Percentiles rank a stretch among this genome's conserved stretches.
Evolutionary conservation across 495 filamentous ascomycete species (phyloP).

Genomic region (Cryomyces minteri): DNA sequence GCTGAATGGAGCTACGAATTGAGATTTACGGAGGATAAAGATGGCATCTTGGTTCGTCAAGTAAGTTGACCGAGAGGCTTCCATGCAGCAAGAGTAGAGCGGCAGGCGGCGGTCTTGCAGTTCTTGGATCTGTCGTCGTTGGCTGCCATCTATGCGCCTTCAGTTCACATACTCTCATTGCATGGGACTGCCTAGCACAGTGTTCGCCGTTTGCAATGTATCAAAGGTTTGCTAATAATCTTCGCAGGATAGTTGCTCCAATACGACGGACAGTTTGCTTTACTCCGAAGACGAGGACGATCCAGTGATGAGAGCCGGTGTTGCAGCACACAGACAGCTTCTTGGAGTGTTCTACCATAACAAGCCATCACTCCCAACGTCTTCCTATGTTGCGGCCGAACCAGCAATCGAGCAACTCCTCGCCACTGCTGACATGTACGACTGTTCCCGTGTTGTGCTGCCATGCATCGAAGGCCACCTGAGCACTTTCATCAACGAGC

Average conservation of each 20-base stretch:
- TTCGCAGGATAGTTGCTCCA: not conserved
- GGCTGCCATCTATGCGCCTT: no score
- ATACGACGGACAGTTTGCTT: no score
- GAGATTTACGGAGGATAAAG: not conserved
- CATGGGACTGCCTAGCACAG: not conserved
- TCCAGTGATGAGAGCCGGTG: not conserved
- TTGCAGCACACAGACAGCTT: not conserved
- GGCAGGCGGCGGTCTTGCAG: no score
- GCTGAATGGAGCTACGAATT: not conserved
- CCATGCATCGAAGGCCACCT: not conserved
- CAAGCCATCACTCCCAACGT: not conserved
- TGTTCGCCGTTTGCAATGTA: not conserved
- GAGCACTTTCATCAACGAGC: not conserved
- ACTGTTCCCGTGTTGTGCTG: not conserved
- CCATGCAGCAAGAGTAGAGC: not conserved
- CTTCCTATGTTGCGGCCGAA: no score
- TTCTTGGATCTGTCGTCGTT: no score
- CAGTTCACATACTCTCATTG: no score
- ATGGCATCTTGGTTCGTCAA: not conserved
- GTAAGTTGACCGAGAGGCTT: not conserved
- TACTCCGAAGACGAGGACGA: not conserved
- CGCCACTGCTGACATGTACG: not conserved
- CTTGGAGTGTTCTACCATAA: slow-evolving; percentile 1
- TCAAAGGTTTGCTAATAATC: not conserved
- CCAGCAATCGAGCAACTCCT: not conserved